Percentiles rank a stretch among this genome's conserved stretches.
These are phyloP conservation scores for Carex pumila DNA, from an alignment of 176 grass and related monocot species.

Conservation along the genomic window DNA sequence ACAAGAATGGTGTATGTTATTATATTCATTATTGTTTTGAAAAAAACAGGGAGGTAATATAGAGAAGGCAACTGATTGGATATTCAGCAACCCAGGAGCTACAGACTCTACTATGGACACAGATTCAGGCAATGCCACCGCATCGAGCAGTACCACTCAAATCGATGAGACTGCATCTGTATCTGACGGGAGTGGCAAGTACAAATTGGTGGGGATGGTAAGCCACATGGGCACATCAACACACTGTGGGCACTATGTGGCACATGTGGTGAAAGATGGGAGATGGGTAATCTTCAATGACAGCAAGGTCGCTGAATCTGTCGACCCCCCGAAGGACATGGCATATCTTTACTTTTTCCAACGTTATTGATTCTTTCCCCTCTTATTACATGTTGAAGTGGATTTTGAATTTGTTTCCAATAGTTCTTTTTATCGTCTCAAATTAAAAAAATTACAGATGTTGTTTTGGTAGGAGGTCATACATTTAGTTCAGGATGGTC, in stretches of 20 bases:
- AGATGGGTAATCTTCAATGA: slow-evolving; percentile 94
- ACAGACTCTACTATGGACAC: slow-evolving; percentile 31
- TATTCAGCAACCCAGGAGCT: slow-evolving; percentile 72
- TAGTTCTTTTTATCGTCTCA: not conserved
- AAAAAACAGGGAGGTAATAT: slow-evolving; percentile 74
- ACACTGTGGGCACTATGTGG: slow-evolving; percentile 91
- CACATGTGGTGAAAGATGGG: slow-evolving; percentile 76
- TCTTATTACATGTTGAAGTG: not conserved
- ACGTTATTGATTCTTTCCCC: slow-evolving; percentile 32
- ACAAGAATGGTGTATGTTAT: not conserved
- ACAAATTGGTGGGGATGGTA: slow-evolving; percentile 82
- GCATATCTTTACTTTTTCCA: slow-evolving; percentile 96
- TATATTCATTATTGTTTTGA: slow-evolving; percentile 17
- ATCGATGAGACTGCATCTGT: slow-evolving; percentile 32
- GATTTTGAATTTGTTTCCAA: not conserved
- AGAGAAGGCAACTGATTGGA: slow-evolving; percentile 93
- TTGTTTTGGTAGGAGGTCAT: not conserved
- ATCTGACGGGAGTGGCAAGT: slow-evolving; percentile 82
- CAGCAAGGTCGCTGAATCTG: slow-evolving; percentile 74
- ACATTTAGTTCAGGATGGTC: not conserved
- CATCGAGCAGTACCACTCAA: slow-evolving; percentile 35
- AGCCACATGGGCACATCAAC: slow-evolving; percentile 96
- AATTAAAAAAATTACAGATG: not conserved
- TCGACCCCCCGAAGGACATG: slow-evolving; percentile 95
- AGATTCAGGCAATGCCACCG: slow-evolving; percentile 33